A percentile compares a stretch with the other conserved stretches of the same genome.
Evolutionary conservation across 306 rosid species (phyloP).

Genomic region (Rubus parviflorus): DNA sequence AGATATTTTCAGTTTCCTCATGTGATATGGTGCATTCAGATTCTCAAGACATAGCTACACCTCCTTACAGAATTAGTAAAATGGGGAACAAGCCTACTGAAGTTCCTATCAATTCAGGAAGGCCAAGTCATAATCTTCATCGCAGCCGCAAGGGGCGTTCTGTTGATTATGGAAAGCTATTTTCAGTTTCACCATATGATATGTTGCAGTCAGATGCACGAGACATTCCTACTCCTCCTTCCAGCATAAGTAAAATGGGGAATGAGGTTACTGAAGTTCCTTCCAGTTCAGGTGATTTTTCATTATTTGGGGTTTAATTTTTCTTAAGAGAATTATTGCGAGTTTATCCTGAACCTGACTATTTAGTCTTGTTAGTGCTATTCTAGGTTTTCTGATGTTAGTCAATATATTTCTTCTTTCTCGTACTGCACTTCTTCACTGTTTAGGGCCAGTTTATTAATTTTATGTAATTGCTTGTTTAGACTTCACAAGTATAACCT

Average conservation of each 20-base stretch:
- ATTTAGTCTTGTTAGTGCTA: neutral
- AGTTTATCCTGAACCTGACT: neutral
- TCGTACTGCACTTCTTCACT: neutral
- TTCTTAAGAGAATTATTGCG: neutral
- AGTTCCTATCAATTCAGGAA: slow-evolving; percentile 32
- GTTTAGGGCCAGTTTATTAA: neutral
- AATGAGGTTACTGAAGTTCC: slow-evolving; percentile 29
- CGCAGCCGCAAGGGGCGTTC: slow-evolving; percentile 11
- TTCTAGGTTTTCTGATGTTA: neutral
- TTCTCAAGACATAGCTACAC: slow-evolving; percentile 13
- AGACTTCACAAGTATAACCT: neutral
- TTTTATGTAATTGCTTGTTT: neutral
- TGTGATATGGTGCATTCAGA: slow-evolving; percentile 27
- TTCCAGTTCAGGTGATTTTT: slow-evolving; percentile 19
- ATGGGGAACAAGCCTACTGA: slow-evolving; percentile 26
- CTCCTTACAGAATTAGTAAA: slow-evolving; percentile 29
- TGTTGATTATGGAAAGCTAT: slow-evolving; percentile 19
- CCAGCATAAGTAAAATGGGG: slow-evolving; percentile 28
- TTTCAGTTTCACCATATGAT: slow-evolving; percentile 27
- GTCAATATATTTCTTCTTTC: neutral
- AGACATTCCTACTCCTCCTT: slow-evolving; percentile 27
- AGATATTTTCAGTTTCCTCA: slow-evolving; percentile 18
- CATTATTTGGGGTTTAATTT: neutral
- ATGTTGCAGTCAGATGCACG: slow-evolving; percentile 17
- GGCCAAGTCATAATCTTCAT: slow-evolving; percentile 27